Evolutionary conservation across 495 filamentous ascomycete species (phyloP).

Genomic region (Tuber brumale): DNA sequence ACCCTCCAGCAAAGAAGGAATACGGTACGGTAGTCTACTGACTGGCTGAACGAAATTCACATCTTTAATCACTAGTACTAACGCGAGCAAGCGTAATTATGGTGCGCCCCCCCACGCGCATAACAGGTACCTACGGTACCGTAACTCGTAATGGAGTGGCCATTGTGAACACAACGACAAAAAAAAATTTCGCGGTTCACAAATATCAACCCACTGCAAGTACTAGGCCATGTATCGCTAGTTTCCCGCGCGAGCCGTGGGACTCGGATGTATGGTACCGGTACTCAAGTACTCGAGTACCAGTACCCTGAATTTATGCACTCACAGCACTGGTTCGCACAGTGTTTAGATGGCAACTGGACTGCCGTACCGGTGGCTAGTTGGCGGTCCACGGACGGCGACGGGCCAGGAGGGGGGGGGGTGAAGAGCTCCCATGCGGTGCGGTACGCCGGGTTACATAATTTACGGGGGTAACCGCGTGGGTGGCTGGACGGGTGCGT

Average conservation of each 20-base stretch:
- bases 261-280: too few relatives aligned
- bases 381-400: background rate
- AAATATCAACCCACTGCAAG: background rate
- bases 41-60: too few relatives aligned
- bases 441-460: background rate
- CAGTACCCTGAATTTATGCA: background rate
- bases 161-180: background rate
- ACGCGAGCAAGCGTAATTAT: background rate
- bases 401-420: background rate
- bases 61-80: too few relatives aligned
- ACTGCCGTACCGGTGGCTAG: too few relatives aligned
- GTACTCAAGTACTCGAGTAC: too few relatives aligned
- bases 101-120: background rate
- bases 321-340: background rate
- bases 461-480: background rate
- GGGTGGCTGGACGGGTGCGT: background rate
- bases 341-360: background rate
- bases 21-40: too few relatives aligned
- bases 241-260: background rate
- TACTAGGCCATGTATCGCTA: background rate
- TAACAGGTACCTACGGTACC: background rate
- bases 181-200: background rate
- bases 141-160: background rate
- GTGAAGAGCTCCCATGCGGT: background rate
- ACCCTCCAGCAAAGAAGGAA: background rate